Percentiles rank a stretch among this genome's conserved stretches.
These are phyloP conservation scores for Medicago lupulina DNA, from an alignment of 306 rosid genomes.

Conservation along the genomic window DNA sequence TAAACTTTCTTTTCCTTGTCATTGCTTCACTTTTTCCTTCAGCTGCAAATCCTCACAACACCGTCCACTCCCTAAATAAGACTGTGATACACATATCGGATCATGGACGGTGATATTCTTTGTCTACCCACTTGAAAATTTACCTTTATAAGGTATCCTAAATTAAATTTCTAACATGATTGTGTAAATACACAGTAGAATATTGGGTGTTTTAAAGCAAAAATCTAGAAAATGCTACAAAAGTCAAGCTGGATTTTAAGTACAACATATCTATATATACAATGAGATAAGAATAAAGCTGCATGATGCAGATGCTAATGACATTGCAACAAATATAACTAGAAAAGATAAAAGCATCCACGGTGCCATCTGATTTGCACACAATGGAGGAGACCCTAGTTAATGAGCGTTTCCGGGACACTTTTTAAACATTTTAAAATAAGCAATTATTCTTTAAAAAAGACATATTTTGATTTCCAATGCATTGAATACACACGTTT, in stretches of 20 bases:
- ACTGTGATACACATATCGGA: neutral
- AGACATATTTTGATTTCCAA: no score
- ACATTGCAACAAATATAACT: conserved; percentile 2
- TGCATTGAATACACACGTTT: no score
- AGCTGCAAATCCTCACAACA: conserved; percentile 45
- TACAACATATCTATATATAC: neutral
- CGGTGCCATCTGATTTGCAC: neutral
- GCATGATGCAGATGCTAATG: conserved; percentile 21
- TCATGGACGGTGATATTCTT: conserved; percentile 18
- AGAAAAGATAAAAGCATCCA: neutral
- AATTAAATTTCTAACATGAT: neutral
- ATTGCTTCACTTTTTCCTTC: conserved; percentile 53
- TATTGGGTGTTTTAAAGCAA: neutral
- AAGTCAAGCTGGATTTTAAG: conserved; percentile 17
- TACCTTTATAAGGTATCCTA: conserved; percentile 3
- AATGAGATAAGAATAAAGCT: neutral
- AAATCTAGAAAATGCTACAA: neutral
- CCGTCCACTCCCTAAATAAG: conserved; percentile 29
- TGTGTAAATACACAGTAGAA: neutral
- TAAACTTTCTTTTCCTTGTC: conserved; percentile 60
- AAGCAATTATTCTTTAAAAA: no score
- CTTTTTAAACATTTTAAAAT: no score
- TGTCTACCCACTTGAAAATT: conserved; percentile 12
- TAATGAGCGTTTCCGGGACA: no score
- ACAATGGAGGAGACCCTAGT: neutral